Evolutionary conservation across 495 filamentous ascomycete genomes (phyloP), one percentile per base, ranked within the genome.

Genomic region (Hypoxylon trugodes): DNA sequence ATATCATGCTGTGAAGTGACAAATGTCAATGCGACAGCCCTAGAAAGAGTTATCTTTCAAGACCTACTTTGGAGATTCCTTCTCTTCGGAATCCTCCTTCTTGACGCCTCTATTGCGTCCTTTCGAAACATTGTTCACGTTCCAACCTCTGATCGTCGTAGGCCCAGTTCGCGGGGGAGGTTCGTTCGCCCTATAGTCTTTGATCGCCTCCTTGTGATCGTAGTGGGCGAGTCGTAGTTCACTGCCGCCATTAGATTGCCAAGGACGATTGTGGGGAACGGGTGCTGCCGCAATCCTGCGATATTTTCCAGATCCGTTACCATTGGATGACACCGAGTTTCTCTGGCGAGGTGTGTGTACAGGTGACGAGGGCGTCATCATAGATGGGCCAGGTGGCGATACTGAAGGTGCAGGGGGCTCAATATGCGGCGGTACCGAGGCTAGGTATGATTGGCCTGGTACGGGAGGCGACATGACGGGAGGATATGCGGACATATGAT

Each of bases 271-370:
- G 2, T 79, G 75, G 0, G 78, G 76, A 1, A 78, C 76, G 0
- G 80, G 80, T 2, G 80, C 80, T 1, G 80, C 79, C 28, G 79
- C 76, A 7, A 82, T 76, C 61, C 76, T 81, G 15, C 80, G 78
- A 64, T 78, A 81, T 42, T 80, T 80, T 3, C 47, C 51, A 21
- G 63, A 21, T 10, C 61, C 53, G 24, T 54, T 58, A 24, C 73
- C 54, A 7, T 69, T 63, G 12, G 72, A 71, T 10, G 76, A 51
- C 0, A 65, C 59, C 1, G 74, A 73, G 1, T 38, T 60, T 45
- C 64, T 61, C 18, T 47, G 59, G 5, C 60, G 69, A 18, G 59
- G 55, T 10, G 33, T 47, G 35, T 49, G 65, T 13, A 40, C 52
- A 16, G 65, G 69, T n/a, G 65, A 49, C 42, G 70, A 73, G 35